Conservation (phyloP, 805 yeast genomes). For the Candida corydali region DNA sequence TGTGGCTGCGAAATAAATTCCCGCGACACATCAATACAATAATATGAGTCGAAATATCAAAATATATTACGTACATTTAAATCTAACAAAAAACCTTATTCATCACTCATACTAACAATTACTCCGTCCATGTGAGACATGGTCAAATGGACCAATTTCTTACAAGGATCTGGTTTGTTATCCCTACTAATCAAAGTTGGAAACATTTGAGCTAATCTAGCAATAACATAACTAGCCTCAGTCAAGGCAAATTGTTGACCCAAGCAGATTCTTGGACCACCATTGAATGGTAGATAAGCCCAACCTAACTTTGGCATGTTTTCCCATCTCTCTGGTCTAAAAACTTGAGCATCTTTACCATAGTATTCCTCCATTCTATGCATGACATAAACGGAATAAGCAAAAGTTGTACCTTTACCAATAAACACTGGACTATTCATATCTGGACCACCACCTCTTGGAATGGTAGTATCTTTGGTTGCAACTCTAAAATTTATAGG, state of each 20-base stretch:
- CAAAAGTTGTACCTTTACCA: constrained; percentile 17
- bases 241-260: constrained; percentile 56
- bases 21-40: too few species aligned
- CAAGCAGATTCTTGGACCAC: constrained; percentile 53
- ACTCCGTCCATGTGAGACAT: constrained; percentile 20
- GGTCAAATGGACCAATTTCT: constrained; percentile 26
- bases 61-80: not conserved
- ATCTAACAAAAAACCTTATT: not conserved
- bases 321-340: constrained; percentile 40
- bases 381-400: constrained; percentile 16
- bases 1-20: not conserved
- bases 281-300: constrained; percentile 52
- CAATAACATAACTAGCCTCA: constrained; percentile 45
- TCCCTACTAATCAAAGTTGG: constrained; percentile 11
- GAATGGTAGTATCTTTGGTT: constrained; percentile 26
- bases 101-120: constrained; percentile 5
- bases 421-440: constrained; percentile 19
- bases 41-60: too few species aligned
- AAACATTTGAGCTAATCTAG: constrained; percentile 27
- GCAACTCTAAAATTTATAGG: constrained; percentile 27
- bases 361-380: constrained; percentile 21
- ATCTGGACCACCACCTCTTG: constrained; percentile 30
- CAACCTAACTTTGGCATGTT: constrained; percentile 35
- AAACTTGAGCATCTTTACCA: constrained; percentile 31
- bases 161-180: constrained; percentile 21